A percentile compares a stretch with the other conserved stretches of the same genome.
Evolutionary conservation across 345 rosid species (phyloP).

Genomic region (Cardamine chenopodiifolia): DNA sequence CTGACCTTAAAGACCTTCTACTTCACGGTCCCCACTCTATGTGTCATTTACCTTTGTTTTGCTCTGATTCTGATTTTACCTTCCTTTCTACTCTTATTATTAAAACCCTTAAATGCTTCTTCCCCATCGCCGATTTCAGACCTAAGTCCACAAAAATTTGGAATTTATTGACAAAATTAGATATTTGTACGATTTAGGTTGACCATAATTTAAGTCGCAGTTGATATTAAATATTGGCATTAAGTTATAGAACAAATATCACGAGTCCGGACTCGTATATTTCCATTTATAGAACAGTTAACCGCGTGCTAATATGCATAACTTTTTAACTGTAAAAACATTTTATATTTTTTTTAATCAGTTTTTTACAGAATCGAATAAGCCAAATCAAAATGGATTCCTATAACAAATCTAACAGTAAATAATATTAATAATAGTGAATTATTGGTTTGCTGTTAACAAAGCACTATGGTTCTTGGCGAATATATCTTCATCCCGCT

Average conservation of each 20-base stretch:
- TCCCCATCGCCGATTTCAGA: too few species aligned
- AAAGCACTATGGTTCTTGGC: constrained; percentile 19
- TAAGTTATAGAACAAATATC: neutral
- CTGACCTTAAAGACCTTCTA: constrained; percentile 17
- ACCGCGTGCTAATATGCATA: neutral
- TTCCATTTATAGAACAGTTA: neutral
- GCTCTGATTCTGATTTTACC: neutral
- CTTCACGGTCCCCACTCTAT: constrained; percentile 28
- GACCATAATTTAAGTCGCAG: too few species aligned
- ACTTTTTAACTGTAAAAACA: neutral
- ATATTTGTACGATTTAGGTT: too few species aligned
- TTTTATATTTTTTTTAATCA: neutral
- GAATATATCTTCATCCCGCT: constrained; percentile 30
- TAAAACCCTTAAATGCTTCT: neutral
- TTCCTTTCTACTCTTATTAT: neutral
- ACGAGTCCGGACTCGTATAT: neutral
- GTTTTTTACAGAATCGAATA: neutral
- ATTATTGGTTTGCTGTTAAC: constrained; percentile 26
- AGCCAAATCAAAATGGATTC: neutral
- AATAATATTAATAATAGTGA: neutral
- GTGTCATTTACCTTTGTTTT: constrained; percentile 21
- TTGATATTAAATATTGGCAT: too few species aligned
- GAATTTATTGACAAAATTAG: neutral
- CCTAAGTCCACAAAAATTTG: neutral
- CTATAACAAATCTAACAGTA: neutral